Percentiles rank a stretch among this genome's conserved stretches.
These are phyloP conservation scores for Barbarea vulgaris DNA, from an alignment of 345 rosid species.

Conservation along the genomic window DNA sequence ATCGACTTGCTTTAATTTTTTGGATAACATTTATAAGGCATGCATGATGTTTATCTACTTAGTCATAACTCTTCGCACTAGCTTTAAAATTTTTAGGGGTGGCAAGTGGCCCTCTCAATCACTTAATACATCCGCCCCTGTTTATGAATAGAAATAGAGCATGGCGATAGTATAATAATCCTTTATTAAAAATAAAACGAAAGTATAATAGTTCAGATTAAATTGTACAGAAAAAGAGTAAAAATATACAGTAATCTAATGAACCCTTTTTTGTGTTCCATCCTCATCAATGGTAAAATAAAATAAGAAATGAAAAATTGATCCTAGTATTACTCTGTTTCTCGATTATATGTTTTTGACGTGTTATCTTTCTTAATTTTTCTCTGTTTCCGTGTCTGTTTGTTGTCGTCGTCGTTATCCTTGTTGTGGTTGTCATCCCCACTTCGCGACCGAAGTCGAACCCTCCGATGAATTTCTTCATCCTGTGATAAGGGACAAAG, in stretches of 20 bases:
- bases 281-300: conserved; percentile 1
- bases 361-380: background rate
- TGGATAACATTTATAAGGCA: no score
- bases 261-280: background rate
- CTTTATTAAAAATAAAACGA: background rate
- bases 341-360: conserved; percentile 5
- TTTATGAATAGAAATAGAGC: no score
- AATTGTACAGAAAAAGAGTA: background rate
- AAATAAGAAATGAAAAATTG: background rate
- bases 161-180: no score
- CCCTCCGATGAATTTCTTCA: conserved; percentile 1
- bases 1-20: no score
- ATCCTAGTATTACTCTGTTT: background rate
- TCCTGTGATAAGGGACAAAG: background rate
- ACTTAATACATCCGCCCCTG: no score
- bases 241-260: background rate
- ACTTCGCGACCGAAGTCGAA: conserved; percentile 12
- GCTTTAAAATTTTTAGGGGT: no score
- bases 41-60: no score
- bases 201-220: background rate
- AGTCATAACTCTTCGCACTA: no score
- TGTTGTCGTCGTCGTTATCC: background rate
- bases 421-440: background rate
- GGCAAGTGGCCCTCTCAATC: no score
- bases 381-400: background rate